A percentile compares a stretch with the other conserved stretches of the same genome.
Evolutionary conservation across 2,329 filamentous ascomycete species (phyloP).

Genomic region (Aureobasidium vineae): DNA sequence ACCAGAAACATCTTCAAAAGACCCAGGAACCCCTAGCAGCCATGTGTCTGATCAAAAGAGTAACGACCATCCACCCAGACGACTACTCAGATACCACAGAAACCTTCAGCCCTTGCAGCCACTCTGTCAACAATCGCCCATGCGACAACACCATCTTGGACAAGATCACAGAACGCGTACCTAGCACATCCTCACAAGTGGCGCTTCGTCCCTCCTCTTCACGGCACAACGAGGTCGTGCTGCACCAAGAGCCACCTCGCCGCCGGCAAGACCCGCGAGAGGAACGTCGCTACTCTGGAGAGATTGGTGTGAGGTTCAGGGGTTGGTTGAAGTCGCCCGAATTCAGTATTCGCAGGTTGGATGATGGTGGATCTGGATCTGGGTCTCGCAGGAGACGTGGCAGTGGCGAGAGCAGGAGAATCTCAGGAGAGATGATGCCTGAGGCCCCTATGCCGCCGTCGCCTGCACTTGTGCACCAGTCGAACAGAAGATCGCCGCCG

Average conservation of each 20-base stretch:
- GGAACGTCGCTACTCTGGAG: background rate
- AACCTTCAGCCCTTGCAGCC: background rate
- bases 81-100: background rate
- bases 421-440: background rate
- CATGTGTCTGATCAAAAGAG: conserved; percentile 10
- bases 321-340: background rate
- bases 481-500: conserved; percentile 4
- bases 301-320: background rate
- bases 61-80: background rate
- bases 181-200: background rate
- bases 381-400: background rate
- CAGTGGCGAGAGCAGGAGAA: background rate
- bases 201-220: background rate
- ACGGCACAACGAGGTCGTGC: background rate
- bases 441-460: conserved; percentile 10
- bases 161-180: background rate
- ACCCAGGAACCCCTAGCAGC: background rate
- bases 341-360: background rate
- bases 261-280: background rate
- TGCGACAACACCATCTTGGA: background rate
- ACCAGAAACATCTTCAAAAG: background rate
- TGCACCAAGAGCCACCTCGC: background rate
- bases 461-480: background rate
- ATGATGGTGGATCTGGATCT: background rate
- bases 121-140: background rate